Percentiles rank a stretch among this genome's conserved stretches.
Evolutionary conservation across 441 rosid species (phyloP).

Genomic region (Hura crepitans): DNA sequence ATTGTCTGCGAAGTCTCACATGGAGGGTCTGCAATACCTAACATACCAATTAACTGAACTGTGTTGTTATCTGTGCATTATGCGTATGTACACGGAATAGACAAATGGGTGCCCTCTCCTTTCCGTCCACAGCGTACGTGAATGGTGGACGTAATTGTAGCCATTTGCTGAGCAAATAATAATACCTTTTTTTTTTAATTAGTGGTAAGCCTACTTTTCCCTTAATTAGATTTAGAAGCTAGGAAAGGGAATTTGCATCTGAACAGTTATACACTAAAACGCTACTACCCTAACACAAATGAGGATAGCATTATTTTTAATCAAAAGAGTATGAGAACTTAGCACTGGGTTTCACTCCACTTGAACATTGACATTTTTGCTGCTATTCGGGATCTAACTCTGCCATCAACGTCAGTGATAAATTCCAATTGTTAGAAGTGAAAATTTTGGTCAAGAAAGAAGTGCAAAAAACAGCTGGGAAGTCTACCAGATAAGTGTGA

Average conservation of each 20-base stretch:
- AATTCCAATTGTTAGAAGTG: background rate
- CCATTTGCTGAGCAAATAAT: background rate
- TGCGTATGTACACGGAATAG: background rate
- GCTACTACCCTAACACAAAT: no score
- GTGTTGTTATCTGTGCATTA: background rate
- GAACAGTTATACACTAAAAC: no score
- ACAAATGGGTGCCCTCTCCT: background rate
- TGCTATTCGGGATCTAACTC: background rate
- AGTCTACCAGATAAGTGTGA: conserved; percentile 9
- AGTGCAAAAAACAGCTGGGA: background rate
- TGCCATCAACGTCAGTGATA: background rate
- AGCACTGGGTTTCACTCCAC: background rate
- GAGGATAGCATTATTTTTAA: background rate
- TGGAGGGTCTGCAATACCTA: background rate
- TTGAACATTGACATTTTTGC: background rate
- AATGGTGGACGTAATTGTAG: background rate
- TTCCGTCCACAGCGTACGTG: background rate
- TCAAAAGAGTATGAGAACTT: background rate
- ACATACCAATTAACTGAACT: background rate
- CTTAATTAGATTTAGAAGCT: no score
- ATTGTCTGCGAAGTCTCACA: conserved; percentile 5
- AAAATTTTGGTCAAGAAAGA: background rate
- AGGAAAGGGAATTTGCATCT: background rate
- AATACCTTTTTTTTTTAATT: no score
- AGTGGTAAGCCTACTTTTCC: no score